phyloP scores from a whole-genome alignment of 768 basidiomycete genomes.

The Flagelloscypha sp. region DNA sequence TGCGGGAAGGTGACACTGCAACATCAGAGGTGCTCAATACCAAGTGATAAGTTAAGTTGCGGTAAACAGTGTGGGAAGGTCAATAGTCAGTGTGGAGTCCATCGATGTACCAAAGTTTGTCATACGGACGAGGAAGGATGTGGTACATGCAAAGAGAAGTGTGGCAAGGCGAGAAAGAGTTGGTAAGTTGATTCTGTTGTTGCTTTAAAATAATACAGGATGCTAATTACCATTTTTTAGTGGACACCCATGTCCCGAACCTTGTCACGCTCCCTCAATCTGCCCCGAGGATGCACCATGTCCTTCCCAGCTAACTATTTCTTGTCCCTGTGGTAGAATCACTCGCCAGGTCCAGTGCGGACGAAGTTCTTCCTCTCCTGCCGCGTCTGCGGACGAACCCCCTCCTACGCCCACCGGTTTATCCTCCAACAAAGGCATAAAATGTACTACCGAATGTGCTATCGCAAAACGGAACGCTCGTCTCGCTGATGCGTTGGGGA shows the following conservation, averaged over 20 bases:
- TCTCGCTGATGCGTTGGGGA: slow-evolving; percentile 88
- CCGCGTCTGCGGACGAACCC: too few relatives aligned
- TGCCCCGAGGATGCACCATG: slow-evolving; percentile 83
- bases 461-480: slow-evolving; percentile 81
- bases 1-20: slow-evolving; percentile 80
- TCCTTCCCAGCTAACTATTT: slow-evolving; percentile 51
- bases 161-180: slow-evolving; percentile 79
- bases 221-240: slow-evolving; percentile 39
- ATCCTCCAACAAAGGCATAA: slow-evolving; percentile 38
- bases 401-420: too few relatives aligned
- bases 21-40: slow-evolving; percentile 80
- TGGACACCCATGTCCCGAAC: slow-evolving; percentile 64
- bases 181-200: slow-evolving; percentile 44
- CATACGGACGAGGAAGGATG: slow-evolving; percentile 82
- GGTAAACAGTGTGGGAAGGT: slow-evolving; percentile 75
- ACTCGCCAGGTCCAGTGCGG: slow-evolving; percentile 71
- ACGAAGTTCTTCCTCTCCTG: slow-evolving; percentile 36
- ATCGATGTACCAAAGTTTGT: slow-evolving; percentile 76
- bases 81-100: slow-evolving; percentile 68
- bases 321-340: slow-evolving; percentile 80
- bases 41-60: slow-evolving; percentile 70
- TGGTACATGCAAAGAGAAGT: slow-evolving; percentile 64
- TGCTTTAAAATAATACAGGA: not conserved
- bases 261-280: slow-evolving; percentile 83
- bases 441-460: slow-evolving; percentile 79